A percentile compares a stretch with the other conserved stretches of the same genome.
Evolutionary conservation across 1,139 yeast species (phyloP).

Genomic region (Spencermartinsiella ligniputridi): DNA sequence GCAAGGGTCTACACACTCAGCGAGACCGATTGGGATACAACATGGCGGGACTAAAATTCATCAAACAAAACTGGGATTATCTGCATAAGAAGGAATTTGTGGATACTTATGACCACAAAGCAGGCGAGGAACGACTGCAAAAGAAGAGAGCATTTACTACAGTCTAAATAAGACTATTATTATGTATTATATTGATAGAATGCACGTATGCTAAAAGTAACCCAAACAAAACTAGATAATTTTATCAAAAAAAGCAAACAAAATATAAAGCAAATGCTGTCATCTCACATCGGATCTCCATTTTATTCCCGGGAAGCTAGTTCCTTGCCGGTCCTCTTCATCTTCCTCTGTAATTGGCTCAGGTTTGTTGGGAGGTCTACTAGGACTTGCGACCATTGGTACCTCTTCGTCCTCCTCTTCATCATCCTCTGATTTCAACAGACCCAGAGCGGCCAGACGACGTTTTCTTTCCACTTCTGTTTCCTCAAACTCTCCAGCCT

Average conservation of each 20-base stretch:
- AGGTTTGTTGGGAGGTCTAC: slow-evolving; percentile 6
- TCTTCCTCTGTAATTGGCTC: slow-evolving; percentile 19
- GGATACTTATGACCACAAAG: slow-evolving; percentile 61
- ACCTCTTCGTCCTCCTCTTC: slow-evolving; percentile 25
- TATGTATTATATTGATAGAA: slow-evolving; percentile 1
- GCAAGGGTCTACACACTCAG: slow-evolving; percentile 46
- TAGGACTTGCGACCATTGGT: slow-evolving; percentile 3
- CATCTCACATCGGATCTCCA: slow-evolving; percentile 19
- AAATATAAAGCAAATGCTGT: no score
- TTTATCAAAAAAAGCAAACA: slow-evolving; percentile 1
- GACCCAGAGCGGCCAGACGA: slow-evolving; percentile 78
- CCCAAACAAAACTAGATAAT: slow-evolving; percentile 1
- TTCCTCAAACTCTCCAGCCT: slow-evolving; percentile 27
- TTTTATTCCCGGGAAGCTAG: slow-evolving; percentile 12
- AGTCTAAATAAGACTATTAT: slow-evolving; percentile 12
- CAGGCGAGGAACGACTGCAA: slow-evolving; percentile 50
- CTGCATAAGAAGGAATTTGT: slow-evolving; percentile 69
- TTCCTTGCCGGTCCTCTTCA: slow-evolving; percentile 17
- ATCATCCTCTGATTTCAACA: slow-evolving; percentile 40
- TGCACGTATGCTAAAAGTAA: not conserved
- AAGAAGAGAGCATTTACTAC: slow-evolving; percentile 60
- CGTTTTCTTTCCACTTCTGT: slow-evolving; percentile 59
- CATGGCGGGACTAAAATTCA: slow-evolving; percentile 71
- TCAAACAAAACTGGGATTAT: slow-evolving; percentile 74
- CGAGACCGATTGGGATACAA: slow-evolving; percentile 75